Evolutionary conservation across 1,139 yeast species (phyloP).

Genomic region (Scheffersomyces parashehatae): DNA sequence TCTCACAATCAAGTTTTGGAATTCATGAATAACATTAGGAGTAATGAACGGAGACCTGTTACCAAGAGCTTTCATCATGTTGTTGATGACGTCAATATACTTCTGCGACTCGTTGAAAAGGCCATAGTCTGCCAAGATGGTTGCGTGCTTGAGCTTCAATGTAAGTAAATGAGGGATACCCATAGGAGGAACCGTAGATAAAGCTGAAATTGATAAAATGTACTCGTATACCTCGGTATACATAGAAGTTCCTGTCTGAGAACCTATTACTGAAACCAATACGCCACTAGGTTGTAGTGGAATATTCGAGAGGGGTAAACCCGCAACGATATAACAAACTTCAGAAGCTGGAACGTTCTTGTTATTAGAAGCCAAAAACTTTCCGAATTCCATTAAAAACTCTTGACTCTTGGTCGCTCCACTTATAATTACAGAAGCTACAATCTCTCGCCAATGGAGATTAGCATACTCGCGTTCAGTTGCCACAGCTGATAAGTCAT

Average conservation of each 20-base stretch:
- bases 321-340: slow-evolving; percentile 51
- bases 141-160: slow-evolving; percentile 63
- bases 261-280: slow-evolving; percentile 27
- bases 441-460: slow-evolving; percentile 52
- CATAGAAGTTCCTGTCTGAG: slow-evolving; percentile 30
- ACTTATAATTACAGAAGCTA: slow-evolving; percentile 46
- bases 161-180: slow-evolving; percentile 52
- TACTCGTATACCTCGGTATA: slow-evolving; percentile 77
- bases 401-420: slow-evolving; percentile 36
- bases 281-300: slow-evolving; percentile 21
- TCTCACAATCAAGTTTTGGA: slow-evolving; percentile 44
- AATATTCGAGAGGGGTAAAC: slow-evolving; percentile 39
- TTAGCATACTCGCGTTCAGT: slow-evolving; percentile 51
- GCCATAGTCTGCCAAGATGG: slow-evolving; percentile 65
- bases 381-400: slow-evolving; percentile 58
- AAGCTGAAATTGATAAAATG: slow-evolving; percentile 31
- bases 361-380: slow-evolving; percentile 38
- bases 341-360: slow-evolving; percentile 43
- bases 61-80: slow-evolving; percentile 37
- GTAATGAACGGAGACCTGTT: slow-evolving; percentile 43
- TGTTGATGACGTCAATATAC: slow-evolving; percentile 54
- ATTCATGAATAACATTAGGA: slow-evolving; percentile 35
- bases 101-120: slow-evolving; percentile 54
- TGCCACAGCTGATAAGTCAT: slow-evolving; percentile 43
- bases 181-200: slow-evolving; percentile 21